phyloP scores from a whole-genome alignment of 495 filamentous ascomycete genomes.

The Platismatia glauca region DNA sequence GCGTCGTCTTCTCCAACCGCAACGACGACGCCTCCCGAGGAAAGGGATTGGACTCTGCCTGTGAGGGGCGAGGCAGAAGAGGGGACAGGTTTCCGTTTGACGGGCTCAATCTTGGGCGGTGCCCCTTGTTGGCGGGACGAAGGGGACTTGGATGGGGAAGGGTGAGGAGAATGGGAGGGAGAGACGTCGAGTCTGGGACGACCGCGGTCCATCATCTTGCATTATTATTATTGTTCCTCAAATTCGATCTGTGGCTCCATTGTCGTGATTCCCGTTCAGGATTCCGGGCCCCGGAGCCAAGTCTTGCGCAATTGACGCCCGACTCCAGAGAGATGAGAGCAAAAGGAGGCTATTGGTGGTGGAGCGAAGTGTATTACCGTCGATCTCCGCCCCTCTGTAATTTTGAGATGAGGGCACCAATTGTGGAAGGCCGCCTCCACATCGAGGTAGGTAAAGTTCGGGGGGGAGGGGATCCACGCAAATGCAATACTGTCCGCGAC shows the following conservation, averaged over 20 bases:
- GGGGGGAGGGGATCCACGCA: not conserved
- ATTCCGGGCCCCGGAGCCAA: not conserved
- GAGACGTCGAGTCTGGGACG: constrained; percentile 13
- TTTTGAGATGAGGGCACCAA: constrained; percentile 3
- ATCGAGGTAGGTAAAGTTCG: not conserved
- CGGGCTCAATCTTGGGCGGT: constrained; percentile 22
- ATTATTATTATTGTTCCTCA: constrained; percentile 9
- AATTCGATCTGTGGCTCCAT: not conserved
- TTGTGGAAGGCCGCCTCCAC: not conserved
- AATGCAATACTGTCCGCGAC: too few species aligned
- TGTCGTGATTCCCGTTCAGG: not conserved
- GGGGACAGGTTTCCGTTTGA: constrained; percentile 33
- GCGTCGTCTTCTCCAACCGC: constrained; percentile 22
- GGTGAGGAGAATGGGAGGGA: not conserved
- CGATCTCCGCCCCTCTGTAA: constrained; percentile 10
- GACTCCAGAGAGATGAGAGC: not conserved
- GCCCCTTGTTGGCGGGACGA: constrained; percentile 13
- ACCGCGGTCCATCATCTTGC: constrained; percentile 17
- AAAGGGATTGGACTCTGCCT: constrained; percentile 16
- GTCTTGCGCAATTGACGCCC: constrained; percentile 11
- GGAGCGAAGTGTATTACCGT: not conserved
- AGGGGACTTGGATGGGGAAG: constrained; percentile 13
- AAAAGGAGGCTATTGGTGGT: constrained; percentile 12
- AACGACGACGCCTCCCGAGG: constrained; percentile 18
- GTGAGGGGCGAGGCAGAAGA: constrained; percentile 14